Evolutionary conservation across 352 stramenopile species (phyloP).

Genomic region (Phytopythium kandeliae): DNA sequence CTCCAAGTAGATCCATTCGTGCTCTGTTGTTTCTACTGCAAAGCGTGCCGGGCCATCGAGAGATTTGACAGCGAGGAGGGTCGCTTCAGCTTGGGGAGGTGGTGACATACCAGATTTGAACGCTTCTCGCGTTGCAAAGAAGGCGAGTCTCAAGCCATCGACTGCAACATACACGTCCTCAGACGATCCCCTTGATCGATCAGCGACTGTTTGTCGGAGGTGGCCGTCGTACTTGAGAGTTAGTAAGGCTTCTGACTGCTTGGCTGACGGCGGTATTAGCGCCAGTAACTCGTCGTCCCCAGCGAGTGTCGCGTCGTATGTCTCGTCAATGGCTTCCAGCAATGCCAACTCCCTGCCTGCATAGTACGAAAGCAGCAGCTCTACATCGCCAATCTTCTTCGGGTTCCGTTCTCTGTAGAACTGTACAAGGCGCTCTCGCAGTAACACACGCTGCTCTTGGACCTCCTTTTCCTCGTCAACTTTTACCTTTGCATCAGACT

Average conservation of each 20-base stretch:
- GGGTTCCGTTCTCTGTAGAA: constrained; percentile 63
- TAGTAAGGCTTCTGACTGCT: constrained; percentile 21
- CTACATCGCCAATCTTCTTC: constrained; percentile 38
- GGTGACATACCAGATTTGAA: constrained; percentile 35
- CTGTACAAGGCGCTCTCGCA: constrained; percentile 30
- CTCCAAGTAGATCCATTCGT: constrained; percentile 43
- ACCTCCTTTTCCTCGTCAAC: constrained; percentile 13
- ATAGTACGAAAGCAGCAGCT: constrained; percentile 45
- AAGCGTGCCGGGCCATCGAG: constrained; percentile 24
- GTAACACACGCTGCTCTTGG: constrained; percentile 11
- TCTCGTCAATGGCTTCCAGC: constrained; percentile 39
- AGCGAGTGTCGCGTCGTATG: constrained; percentile 27
- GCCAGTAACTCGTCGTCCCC: constrained; percentile 24
- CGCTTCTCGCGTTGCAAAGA: constrained; percentile 53
- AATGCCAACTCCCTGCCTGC: constrained; percentile 33
- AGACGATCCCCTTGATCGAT: constrained; percentile 28
- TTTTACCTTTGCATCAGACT: neutral
- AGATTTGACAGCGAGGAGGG: constrained; percentile 24
- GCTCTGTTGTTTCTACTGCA: constrained; percentile 45
- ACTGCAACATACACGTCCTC: constrained; percentile 43
- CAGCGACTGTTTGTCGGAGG: constrained; percentile 20
- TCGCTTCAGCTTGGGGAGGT: constrained; percentile 13
- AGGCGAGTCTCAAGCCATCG: constrained; percentile 33
- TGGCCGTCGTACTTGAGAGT: constrained; percentile 37
- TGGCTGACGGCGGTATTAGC: constrained; percentile 22